Base-by-base conservation (phyloP, 192 early-diverging fungal species). In the Chytriomyces sp. region DNA sequence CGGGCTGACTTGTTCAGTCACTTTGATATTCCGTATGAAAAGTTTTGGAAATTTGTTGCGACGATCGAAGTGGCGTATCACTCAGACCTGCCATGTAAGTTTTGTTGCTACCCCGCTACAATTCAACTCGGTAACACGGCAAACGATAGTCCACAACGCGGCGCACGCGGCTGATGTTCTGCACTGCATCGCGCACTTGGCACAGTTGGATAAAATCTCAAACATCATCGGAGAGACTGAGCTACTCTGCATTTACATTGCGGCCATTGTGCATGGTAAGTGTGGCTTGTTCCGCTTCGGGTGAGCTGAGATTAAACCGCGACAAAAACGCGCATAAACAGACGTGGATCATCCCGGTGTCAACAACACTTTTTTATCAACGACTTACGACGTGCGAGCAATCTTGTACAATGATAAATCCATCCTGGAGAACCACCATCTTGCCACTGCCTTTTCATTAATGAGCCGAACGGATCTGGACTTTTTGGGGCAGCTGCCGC, bases 271-370 rank as follows among this genome's bases (percentile, higher is more conserved):
- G 70, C 87, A 88, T 64, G 87, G 84, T 85, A 79, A 45, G 46
- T 72, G 18, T 5, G 35, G 4, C 2, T 35, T 35, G 35, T 4
- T 35, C 35, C 35, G 35, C 35, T 35, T 35, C 35, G 35, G 35
- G 35, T 35, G 35, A 2, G 3, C 35, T 35, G 35, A 35, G 35
- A 35, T 35, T 35, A 35, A 35, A 35, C 35, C 35, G 35, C 35
- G 35, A 35, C 0, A 35, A 35, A 35, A 1, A 4, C 35, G 5
- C 23, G n/a, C 16, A 45, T 46, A 16, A 50, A 45, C 57, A 82
- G 86, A 89, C 69, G 77, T 83, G 50, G 88, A 89, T 66, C 88
- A 90, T 65, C 89, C 89, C 4, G 89, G 89, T 20, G 49, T 84
- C 64, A 87, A 81, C 64, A 89, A 89, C 77, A 80, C 80, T 45